Evolutionary conservation across 805 yeast species (phyloP).

Genomic region (Blastobotrys attinorum): DNA sequence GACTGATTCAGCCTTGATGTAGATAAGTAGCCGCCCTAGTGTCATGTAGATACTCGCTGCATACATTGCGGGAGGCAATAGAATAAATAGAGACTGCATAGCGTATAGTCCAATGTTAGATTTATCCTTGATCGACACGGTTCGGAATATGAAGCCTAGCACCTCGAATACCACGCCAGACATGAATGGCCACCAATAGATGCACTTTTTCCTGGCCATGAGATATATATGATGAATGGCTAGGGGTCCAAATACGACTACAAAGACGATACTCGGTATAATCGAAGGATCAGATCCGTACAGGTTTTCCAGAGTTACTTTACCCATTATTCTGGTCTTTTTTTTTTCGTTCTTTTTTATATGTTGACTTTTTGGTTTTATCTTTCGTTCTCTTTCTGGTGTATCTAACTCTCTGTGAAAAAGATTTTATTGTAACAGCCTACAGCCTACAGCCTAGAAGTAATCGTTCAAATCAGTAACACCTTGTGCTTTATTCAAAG

Average conservation of each 20-base stretch:
- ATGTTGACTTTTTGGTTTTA: too few relatives aligned
- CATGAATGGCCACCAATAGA: conserved; percentile 45
- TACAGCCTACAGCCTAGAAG: too few relatives aligned
- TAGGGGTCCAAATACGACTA: conserved; percentile 44
- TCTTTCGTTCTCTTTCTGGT: too few relatives aligned
- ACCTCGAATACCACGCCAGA: conserved; percentile 51
- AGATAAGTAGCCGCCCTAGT: conserved; percentile 52
- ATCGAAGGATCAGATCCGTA: conserved; percentile 34
- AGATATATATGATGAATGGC: conserved; percentile 36
- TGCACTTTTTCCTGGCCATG: conserved; percentile 47
- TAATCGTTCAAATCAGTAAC: too few relatives aligned
- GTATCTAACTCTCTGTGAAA: too few relatives aligned
- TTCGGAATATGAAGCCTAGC: conserved; percentile 58
- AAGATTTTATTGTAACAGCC: too few relatives aligned
- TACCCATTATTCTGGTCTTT: too few relatives aligned
- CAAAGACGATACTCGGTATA: conserved; percentile 48
- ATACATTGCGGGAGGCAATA: conserved; percentile 73
- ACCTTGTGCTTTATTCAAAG: too few relatives aligned
- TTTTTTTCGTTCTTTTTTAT: too few relatives aligned
- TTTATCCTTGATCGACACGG: conserved; percentile 35
- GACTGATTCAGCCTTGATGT: conserved; percentile 44
- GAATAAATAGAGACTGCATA: conserved; percentile 58
- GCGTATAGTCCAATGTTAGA: conserved; percentile 38
- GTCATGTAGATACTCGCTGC: conserved; percentile 77
- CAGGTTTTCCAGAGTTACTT: too few relatives aligned